Conservation (phyloP, 371 early-diverging fungal genomes). For the Sporodiniella umbellata region DNA sequence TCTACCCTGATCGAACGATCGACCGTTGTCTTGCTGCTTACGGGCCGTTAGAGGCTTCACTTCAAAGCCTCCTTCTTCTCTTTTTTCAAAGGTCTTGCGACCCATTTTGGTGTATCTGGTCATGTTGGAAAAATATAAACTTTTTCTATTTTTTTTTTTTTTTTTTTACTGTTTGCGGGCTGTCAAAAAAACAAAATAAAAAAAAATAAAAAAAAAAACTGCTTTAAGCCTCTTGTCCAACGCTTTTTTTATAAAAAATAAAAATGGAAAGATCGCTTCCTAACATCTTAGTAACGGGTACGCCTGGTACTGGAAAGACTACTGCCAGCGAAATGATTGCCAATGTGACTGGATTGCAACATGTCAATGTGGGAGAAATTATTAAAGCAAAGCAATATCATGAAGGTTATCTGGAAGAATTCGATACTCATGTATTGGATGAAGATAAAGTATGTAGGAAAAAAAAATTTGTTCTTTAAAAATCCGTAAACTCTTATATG, state of each 20-base stretch:
- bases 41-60: slow-evolving; percentile 53
- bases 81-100: slow-evolving; percentile 59
- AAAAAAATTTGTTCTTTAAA: background rate
- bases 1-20: background rate
- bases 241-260: background rate
- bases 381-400: slow-evolving; percentile 87
- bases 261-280: slow-evolving; percentile 49
- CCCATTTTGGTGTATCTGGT: slow-evolving; percentile 64
- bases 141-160: background rate
- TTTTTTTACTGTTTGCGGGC: too few relatives aligned
- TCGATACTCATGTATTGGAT: slow-evolving; percentile 88
- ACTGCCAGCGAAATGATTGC: slow-evolving; percentile 86
- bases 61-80: slow-evolving; percentile 44
- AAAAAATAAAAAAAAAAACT: too few relatives aligned
- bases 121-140: slow-evolving; percentile 31
- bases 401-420: slow-evolving; percentile 85
- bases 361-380: slow-evolving; percentile 87
- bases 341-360: slow-evolving; percentile 62
- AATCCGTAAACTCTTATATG: background rate
- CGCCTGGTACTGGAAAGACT: slow-evolving; percentile 98
- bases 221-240: background rate
- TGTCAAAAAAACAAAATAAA: too few relatives aligned
- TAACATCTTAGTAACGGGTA: slow-evolving; percentile 96
- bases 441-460: slow-evolving; percentile 76
- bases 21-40: slow-evolving; percentile 15